These are phyloP conservation scores for Luvunga scandens DNA, from an alignment of 345 rosid species.

Conservation along the genomic window DNA sequence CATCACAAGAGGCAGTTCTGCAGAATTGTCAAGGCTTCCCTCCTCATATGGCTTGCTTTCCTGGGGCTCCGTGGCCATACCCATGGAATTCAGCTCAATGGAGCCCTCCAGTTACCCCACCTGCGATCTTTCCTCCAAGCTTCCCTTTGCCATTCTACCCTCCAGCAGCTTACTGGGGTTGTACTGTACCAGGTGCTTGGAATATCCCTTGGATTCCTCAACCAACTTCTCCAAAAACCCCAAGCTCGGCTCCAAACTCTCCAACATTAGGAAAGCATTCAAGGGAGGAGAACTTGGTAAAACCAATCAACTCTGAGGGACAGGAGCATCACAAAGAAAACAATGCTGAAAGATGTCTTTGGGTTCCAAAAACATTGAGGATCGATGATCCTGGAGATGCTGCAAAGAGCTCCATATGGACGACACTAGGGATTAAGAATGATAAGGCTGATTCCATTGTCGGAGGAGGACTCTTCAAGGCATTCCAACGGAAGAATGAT, in stretches of 20 bases:
- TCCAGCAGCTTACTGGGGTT: slow-evolving; percentile 69
- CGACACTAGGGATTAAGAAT: slow-evolving; percentile 75
- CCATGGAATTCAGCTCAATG: slow-evolving; percentile 58
- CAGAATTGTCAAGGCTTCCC: slow-evolving; percentile 35
- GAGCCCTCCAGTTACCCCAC: slow-evolving; percentile 39
- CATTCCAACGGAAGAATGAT: slow-evolving; percentile 50
- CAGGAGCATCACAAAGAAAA: slow-evolving; percentile 40
- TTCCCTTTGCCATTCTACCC: slow-evolving; percentile 63
- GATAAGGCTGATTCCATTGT: slow-evolving; percentile 47
- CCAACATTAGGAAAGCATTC: slow-evolving; percentile 92
- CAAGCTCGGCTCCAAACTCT: slow-evolving; percentile 58
- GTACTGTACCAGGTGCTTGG: slow-evolving; percentile 65
- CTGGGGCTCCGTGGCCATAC: slow-evolving; percentile 57
- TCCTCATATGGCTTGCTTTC: slow-evolving; percentile 48
- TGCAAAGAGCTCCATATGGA: slow-evolving; percentile 91
- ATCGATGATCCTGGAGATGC: slow-evolving; percentile 84
- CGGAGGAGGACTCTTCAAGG: slow-evolving; percentile 49
- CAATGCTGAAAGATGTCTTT: slow-evolving; percentile 54
- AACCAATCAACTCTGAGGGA: slow-evolving; percentile 31
- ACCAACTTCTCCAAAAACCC: slow-evolving; percentile 49
- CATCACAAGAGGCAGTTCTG: slow-evolving; percentile 21
- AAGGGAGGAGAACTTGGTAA: slow-evolving; percentile 52
- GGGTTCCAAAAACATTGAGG: slow-evolving; percentile 90
- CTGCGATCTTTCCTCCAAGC: slow-evolving; percentile 51
- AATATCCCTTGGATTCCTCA: slow-evolving; percentile 68